Percentiles rank a stretch among this genome's conserved stretches.
Evolutionary conservation across 2,329 filamentous ascomycete genomes (phyloP).

Genomic region (Corynespora cassiicola): DNA sequence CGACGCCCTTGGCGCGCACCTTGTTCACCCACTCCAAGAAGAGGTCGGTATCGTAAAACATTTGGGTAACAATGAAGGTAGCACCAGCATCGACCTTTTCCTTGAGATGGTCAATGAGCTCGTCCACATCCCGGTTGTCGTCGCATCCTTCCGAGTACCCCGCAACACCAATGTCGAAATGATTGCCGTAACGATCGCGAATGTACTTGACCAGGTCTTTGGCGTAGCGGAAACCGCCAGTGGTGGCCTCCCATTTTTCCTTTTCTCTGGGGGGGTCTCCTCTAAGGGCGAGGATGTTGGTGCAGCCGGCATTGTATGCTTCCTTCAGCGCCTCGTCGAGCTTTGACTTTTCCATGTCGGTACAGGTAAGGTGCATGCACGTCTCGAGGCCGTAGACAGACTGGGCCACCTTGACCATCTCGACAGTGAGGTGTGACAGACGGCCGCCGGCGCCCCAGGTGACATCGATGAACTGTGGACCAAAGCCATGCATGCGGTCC

Average conservation of each 20-base stretch:
- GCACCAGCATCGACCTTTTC: constrained; percentile 96
- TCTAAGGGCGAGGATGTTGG: constrained; percentile 92
- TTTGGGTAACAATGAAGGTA: constrained; percentile 95
- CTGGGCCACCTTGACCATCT: constrained; percentile 97
- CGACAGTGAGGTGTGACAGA: constrained; percentile 88
- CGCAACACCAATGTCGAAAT: constrained; percentile 97
- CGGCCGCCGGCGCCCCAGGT: constrained; percentile 97
- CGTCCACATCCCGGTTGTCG: constrained; percentile 86
- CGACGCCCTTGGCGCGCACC: constrained; percentile 84
- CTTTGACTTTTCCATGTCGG: constrained; percentile 93
- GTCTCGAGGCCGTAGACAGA: constrained; percentile 95
- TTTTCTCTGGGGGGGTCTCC: constrained; percentile 94
- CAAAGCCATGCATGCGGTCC: constrained; percentile 97
- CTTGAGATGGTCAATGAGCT: constrained; percentile 89
- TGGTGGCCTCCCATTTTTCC: constrained; percentile 89
- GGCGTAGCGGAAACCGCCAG: constrained; percentile 89
- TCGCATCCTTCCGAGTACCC: constrained; percentile 96
- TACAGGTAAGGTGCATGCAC: constrained; percentile 98
- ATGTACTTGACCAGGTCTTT: constrained; percentile 90
- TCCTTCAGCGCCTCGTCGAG: constrained; percentile 86
- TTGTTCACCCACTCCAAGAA: constrained; percentile 91
- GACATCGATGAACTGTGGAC: constrained; percentile 95
- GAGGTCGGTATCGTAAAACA: constrained; percentile 98
- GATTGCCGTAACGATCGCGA: constrained; percentile 76
- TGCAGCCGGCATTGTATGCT: constrained; percentile 94